Base-by-base conservation (phyloP, 257 asterid species). In the Hygrophila difformis region DNA sequence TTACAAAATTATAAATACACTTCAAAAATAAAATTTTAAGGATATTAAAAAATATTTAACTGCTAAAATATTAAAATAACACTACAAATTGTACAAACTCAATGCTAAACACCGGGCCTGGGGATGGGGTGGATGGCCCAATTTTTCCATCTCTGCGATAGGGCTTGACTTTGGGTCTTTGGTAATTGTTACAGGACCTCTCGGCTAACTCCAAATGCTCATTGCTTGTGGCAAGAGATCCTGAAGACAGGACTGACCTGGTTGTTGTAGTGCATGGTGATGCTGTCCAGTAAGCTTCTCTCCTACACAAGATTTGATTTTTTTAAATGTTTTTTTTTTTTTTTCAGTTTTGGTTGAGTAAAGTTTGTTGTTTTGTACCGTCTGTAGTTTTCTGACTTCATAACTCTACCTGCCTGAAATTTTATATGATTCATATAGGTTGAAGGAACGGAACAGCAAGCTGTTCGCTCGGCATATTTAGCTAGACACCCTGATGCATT, bases 151-250 rank as follows among this genome's bases (percentile, higher is more conserved):
- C 7, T 24, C 7, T 24, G 29, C 41, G 47, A 18, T 21, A 53
- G 36, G 38, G n/a, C 8, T 23, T 26, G 37, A 53, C 21, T 39
- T 43, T 41, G 36, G 39, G 38, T 65, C 48, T 45, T 59, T 36
- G 24, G 19, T 55, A 37, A 52, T 53, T 52, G 21, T 36, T 73
- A 73, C 93, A 91, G 99, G 93, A 91, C 65, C 96, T 91, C 51
- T 70, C 69, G 45, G 88, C 86, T 63, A 86, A 72, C 64, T 64
- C 94, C 54, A 82, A 67, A 64, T 86, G 99, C 78, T 86, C 96
- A 18, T 65, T 91, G 81, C 99, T 91, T 65, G 89, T 91, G 13
- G 78, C 96, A 47, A 91, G 76, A 69, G 96, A 91, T 65, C 96
- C 96, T 0, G 81, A 76, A 57, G 99, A 91, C 57, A 78, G 94